Conservation (phyloP, 1,284 basidiomycete species). For the Pterulicium gracile region DNA sequence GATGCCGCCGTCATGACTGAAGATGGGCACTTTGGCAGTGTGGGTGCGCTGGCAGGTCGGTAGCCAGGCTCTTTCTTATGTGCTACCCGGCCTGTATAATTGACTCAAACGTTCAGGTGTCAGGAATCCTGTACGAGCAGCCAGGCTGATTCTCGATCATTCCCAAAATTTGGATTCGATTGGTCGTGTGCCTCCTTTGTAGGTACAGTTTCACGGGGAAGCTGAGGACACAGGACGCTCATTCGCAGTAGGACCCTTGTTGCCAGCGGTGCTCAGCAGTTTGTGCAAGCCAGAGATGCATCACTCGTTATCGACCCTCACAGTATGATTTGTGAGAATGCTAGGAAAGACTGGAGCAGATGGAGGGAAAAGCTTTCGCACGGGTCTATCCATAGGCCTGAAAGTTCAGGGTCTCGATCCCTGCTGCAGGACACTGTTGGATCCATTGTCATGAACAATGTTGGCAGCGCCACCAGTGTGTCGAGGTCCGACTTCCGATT, state of each 20-base stretch:
- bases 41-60: conserved; percentile 57
- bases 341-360: conserved; percentile 41
- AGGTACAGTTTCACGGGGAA: conserved; percentile 13
- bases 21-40: conserved; percentile 46
- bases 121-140: conserved; percentile 54
- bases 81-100: not conserved
- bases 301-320: conserved; percentile 25
- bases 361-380: conserved; percentile 37
- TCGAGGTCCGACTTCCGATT: conserved; percentile 38
- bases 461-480: conserved; percentile 53
- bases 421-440: conserved; percentile 66
- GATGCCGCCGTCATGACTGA: conserved; percentile 68
- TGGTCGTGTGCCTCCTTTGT: conserved; percentile 61
- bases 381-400: not conserved
- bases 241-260: conserved; percentile 33
- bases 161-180: conserved; percentile 36
- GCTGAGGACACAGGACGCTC: conserved; percentile 17
- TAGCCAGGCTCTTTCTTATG: conserved; percentile 5
- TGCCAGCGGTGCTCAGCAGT: conserved; percentile 38
- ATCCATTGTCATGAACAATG: conserved; percentile 34
- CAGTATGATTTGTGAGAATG: conserved; percentile 39
- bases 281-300: conserved; percentile 25
- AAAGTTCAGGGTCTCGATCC: conserved; percentile 12
- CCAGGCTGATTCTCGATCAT: conserved; percentile 43
- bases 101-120: conserved; percentile 30